Evolutionary conservation across 2,329 filamentous ascomycete species (phyloP), one percentile per base, ranked within the genome.

Genomic region (Neofusicoccum cordaticola): DNA sequence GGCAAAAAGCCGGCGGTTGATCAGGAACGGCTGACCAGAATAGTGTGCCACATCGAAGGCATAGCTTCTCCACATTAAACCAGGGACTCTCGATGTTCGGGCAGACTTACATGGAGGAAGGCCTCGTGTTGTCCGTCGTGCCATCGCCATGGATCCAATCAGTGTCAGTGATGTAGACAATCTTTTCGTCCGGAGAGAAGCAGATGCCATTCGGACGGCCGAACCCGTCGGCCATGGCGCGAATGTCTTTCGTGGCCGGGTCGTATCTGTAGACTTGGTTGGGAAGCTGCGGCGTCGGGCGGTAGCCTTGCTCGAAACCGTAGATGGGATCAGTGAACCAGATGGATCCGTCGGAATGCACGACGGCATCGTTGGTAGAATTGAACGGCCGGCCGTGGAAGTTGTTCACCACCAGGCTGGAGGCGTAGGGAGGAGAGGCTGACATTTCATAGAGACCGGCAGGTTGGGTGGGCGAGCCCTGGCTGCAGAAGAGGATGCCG

Each of bases 1-100:
- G 1, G 84, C 81, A 68, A 88, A 87, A 0, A 85, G 70, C 27
- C 83, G 80, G 53, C 79, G 79, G 69, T 85, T 85, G 0, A 70
- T 37, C 27, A 63, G 61, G 27, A 63, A 63, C 13, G 50, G 61
- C 48, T 52, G 51, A n/a, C 48, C 48, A 68, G 11, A 86, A 73
- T 60, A 82, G 82, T 0, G 19, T 7, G 27, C 76, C 17, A 81
- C 67, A 50, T 81, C 78, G 56, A 75, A 82, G 0, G 77, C 76
- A 53, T 81, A 81, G 22, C 81, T 76, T 0, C 6, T 9, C 22
- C 35, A n/a, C 6, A 17, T 44, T 17, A 44, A 17, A 44, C 13
- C 0, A 15, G 42, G 13, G n/a, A 8, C n/a, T 17, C n/a, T 44
- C 42, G 42, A n/a, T 11, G 37, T 15, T 19, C 27, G 27, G 27